Evolutionary conservation across 306 rosid species (phyloP).

Genomic region (Psophocarpus tetragonolobus): DNA sequence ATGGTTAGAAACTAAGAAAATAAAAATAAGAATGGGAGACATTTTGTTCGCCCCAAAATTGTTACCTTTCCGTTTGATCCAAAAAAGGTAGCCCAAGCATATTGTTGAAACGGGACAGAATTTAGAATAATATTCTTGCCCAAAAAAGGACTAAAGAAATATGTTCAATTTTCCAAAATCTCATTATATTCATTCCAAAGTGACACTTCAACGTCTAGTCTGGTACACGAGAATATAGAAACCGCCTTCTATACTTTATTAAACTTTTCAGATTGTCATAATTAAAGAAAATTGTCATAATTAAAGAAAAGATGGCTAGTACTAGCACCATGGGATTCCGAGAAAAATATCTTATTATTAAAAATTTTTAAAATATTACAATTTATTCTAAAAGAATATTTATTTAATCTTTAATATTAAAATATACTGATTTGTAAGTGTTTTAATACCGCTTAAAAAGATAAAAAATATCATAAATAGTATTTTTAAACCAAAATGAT

Average conservation of each 20-base stretch:
- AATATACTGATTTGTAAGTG: too few relatives aligned
- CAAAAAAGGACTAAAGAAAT: too few relatives aligned
- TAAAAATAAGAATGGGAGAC: neutral
- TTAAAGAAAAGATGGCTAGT: neutral
- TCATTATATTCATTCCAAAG: neutral
- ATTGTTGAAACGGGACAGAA: neutral
- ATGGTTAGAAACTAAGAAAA: neutral
- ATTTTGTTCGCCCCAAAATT: neutral
- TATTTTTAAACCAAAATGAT: too few relatives aligned
- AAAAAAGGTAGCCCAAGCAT: neutral
- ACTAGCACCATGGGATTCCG: neutral
- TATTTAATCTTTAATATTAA: too few relatives aligned
- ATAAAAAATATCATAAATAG: too few relatives aligned
- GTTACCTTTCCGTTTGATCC: neutral
- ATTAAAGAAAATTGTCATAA: too few relatives aligned
- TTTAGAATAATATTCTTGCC: neutral
- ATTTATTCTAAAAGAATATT: too few relatives aligned
- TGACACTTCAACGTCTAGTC: neutral
- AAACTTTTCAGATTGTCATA: neutral
- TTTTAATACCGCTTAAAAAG: too few relatives aligned
- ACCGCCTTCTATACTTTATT: neutral
- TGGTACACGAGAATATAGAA: neutral
- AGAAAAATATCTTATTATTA: neutral
- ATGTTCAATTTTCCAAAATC: neutral
- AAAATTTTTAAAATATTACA: too few relatives aligned